Base-by-base conservation (phyloP, 2,329 filamentous ascomycete genomes). In the Aureobasidium musti region DNA sequence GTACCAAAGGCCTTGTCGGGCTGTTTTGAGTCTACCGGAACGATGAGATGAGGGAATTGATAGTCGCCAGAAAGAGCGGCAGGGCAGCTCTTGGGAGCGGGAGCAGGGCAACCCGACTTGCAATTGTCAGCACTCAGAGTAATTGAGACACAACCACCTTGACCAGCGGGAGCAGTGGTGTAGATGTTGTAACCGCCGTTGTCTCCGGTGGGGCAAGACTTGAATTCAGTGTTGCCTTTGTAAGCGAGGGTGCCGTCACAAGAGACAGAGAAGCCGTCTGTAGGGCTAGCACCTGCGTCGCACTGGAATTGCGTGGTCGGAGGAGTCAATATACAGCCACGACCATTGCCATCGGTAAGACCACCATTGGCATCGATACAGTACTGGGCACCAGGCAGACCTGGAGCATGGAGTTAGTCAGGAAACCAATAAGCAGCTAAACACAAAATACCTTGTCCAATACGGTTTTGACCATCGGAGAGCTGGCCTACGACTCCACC, bases 271-370 rank as follows among this genome's bases (percentile, higher is more conserved):
- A 89, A 90, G 35, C 86, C 87, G 37, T 80, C 72, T 28, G 79
- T 81, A 11, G 84, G 82, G 17, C 72, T 69, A 14, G 82, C 83
- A 54, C 83, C 83, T 23, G 72, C 69, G 70, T 90, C 87, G 71
- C 88, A 89, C 73, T 89, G 86, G 67, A 86, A 84, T 56, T 87
- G 84, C 33, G 80, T 82, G 1, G 85, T 86, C 0, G 83, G 82
- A 47, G 82, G 80, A 69, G 87, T 89, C 72, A 89, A 78, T 75
- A 88, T 87, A 72, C 88, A 90, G 23, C 87, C 86, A 67, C 84
- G 81, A 52, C 83, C 83, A 56, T 80, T 79, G 56, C 77, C 74
- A 73, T 89, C 87, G 21, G 79, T 83, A 68, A 90, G 81, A 10
- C 75, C 78, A 52, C 83, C 82, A 61, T 81, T 80, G 19, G 79